Evolutionary conservation across 345 rosid genomes (phyloP).

Genomic region (Eucalyptus rudis): DNA sequence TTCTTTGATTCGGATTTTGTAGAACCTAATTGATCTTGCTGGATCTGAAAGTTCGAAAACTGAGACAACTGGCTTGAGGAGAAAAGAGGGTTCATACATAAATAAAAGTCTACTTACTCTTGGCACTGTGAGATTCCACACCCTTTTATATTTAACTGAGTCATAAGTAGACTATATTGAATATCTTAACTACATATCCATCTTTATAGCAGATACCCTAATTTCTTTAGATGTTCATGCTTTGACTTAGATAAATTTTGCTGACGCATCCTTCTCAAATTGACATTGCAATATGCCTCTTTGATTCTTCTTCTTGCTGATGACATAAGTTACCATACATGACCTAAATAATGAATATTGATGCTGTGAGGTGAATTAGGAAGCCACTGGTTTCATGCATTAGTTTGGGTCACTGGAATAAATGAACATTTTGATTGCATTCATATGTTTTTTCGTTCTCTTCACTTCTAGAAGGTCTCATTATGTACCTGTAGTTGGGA

Average conservation of each 20-base stretch:
- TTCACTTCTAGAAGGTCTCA: not conserved
- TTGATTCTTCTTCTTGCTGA: not conserved
- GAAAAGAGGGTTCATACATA: slow-evolving; percentile 71
- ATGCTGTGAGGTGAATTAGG: not conserved
- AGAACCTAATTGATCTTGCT: slow-evolving; percentile 67
- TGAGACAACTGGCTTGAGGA: slow-evolving; percentile 62
- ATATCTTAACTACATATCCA: not conserved
- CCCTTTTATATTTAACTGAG: not conserved
- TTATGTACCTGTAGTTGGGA: not conserved
- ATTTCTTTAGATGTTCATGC: not conserved
- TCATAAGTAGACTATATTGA: not conserved
- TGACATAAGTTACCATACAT: not conserved
- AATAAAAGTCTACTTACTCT: slow-evolving; percentile 69
- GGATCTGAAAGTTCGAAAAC: slow-evolving; percentile 77
- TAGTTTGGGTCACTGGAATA: not conserved
- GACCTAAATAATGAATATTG: not conserved
- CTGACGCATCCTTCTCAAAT: not conserved
- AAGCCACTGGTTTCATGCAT: not conserved
- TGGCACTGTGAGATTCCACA: slow-evolving; percentile 39
- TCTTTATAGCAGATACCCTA: not conserved
- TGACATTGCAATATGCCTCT: not conserved
- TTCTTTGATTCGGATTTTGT: not conserved
- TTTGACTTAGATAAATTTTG: not conserved
- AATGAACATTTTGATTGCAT: not conserved
- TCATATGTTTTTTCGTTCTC: not conserved